Evolutionary conservation across 148 eudicot species (phyloP).

Genomic region (Cornus kousa): DNA sequence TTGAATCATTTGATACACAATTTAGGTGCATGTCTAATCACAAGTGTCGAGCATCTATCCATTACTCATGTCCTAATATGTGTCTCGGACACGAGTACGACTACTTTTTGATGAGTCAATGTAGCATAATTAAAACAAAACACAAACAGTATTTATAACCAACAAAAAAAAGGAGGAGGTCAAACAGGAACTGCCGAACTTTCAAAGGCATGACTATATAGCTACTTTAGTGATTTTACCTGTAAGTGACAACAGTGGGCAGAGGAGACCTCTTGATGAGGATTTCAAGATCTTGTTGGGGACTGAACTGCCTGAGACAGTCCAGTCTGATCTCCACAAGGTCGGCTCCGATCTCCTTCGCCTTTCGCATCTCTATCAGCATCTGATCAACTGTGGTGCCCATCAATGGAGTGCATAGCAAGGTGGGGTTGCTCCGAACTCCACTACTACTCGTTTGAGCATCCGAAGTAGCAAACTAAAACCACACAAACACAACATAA

Average conservation of each 20-base stretch:
- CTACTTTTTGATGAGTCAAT: too few species aligned
- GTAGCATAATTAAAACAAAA: too few species aligned
- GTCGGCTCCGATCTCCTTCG: conserved; percentile 15
- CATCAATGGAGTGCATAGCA: conserved; percentile 14
- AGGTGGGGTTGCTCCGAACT: neutral
- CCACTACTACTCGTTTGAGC: neutral
- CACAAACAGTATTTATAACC: too few species aligned
- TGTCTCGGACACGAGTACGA: too few species aligned
- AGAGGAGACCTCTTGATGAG: conserved; percentile 7
- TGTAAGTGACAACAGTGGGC: conserved; percentile 12
- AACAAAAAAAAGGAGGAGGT: too few species aligned
- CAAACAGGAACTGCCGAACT: too few species aligned
- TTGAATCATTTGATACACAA: too few species aligned
- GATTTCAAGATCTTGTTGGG: neutral
- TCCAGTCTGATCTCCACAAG: conserved; percentile 12
- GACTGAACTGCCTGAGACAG: conserved; percentile 12
- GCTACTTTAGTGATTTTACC: neutral
- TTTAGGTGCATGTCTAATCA: too few species aligned
- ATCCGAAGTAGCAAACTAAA: neutral
- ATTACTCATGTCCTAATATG: too few species aligned
- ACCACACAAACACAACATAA: neutral
- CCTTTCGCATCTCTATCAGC: conserved; percentile 9
- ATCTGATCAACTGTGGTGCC: conserved; percentile 2
- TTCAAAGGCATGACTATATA: too few species aligned
- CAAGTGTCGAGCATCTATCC: too few species aligned